These are phyloP conservation scores for Colletotrichum sublineola DNA, from an alignment of 2,329 filamentous ascomycete genomes.

Conservation along the genomic window DNA sequence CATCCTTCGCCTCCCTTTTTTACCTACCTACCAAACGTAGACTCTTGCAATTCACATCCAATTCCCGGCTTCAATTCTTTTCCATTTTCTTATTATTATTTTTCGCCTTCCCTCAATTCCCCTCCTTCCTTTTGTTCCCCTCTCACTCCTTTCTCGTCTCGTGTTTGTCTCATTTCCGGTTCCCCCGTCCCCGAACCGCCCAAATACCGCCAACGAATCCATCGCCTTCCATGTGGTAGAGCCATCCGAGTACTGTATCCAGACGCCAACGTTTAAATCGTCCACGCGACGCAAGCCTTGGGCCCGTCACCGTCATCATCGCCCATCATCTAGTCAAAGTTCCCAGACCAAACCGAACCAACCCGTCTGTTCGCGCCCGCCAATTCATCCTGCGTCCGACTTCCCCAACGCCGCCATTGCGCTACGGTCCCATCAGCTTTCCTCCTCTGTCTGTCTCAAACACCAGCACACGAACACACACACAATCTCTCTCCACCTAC, in stretches of 20 bases:
- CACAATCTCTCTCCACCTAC: not conserved
- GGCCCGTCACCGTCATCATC: conserved; percentile 19
- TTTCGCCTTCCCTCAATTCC: not conserved
- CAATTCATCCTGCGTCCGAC: conserved; percentile 18
- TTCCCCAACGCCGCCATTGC: conserved; percentile 32
- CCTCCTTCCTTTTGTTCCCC: not conserved
- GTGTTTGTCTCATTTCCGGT: conserved; percentile 19
- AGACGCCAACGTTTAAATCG: conserved; percentile 6
- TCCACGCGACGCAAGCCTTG: conserved; percentile 36
- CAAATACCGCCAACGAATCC: conserved; percentile 25
- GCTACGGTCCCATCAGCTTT: conserved; percentile 26
- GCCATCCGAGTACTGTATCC: not conserved
- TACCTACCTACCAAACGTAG: conserved; percentile 26
- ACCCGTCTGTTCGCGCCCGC: conserved; percentile 29
- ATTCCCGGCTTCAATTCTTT: conserved; percentile 25
- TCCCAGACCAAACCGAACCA: not conserved
- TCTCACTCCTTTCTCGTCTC: not conserved
- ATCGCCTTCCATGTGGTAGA: conserved; percentile 28
- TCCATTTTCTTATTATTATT: not conserved
- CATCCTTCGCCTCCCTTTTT: conserved; percentile 27
- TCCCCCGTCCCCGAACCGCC: not conserved
- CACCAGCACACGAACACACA: not conserved
- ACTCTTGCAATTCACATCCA: conserved; percentile 23
- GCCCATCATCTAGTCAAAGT: conserved; percentile 32
- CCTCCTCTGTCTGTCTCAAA: not conserved